Conservation (phyloP, 1,284 basidiomycete genomes). For the Ceratobasidium sp. region DNA sequence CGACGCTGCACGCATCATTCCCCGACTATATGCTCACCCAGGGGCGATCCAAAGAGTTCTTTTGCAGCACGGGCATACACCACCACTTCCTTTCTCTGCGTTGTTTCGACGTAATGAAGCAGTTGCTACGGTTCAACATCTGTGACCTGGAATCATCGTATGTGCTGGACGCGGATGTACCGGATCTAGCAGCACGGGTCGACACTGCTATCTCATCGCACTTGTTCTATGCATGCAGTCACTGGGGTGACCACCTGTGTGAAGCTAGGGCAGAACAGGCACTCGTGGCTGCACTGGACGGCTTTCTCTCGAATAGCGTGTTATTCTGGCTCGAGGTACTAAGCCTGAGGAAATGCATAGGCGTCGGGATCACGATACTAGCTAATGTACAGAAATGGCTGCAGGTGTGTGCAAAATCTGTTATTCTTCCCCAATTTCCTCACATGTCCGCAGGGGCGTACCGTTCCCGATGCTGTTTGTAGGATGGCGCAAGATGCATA, state of each 20-base stretch:
- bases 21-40: conserved; percentile 41
- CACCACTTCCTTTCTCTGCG: not conserved
- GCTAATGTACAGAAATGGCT: not conserved
- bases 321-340: too few species aligned
- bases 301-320: conserved; percentile 25
- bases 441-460: too few species aligned
- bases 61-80: not conserved
- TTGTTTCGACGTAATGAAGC: conserved; percentile 14
- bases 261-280: not conserved
- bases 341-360: too few species aligned
- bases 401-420: not conserved
- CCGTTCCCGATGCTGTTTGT: too few species aligned
- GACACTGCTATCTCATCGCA: not conserved
- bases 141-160: too few species aligned
- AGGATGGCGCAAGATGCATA: too few species aligned
- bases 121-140: conserved; percentile 13
- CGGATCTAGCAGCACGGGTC: too few species aligned
- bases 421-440: too few species aligned
- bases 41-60: not conserved
- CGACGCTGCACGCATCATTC: conserved; percentile 36
- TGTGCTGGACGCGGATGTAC: too few species aligned
- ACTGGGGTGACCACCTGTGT: conserved; percentile 29
- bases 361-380: not conserved
- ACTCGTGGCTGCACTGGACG: not conserved
- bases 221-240: conserved; percentile 19